These are phyloP conservation scores for Penicillium sp. DNA, from an alignment of 2,329 filamentous ascomycete genomes.

Conservation along the genomic window DNA sequence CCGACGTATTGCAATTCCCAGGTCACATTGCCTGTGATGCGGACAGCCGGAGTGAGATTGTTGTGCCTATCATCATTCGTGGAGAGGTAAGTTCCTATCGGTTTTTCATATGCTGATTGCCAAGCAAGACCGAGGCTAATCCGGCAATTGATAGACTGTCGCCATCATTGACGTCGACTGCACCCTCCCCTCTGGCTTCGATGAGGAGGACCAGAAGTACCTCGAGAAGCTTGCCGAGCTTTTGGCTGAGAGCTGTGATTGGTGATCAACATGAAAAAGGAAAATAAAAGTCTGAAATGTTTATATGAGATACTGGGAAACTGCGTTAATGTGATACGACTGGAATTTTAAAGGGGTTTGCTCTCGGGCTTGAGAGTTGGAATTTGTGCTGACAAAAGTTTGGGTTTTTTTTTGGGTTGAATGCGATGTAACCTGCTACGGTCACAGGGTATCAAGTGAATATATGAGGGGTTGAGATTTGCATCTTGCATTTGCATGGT, in stretches of 20 bases:
- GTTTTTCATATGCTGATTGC: neutral
- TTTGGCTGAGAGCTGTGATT: conserved; percentile 52
- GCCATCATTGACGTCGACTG: conserved; percentile 58
- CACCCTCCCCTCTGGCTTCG: conserved; percentile 50
- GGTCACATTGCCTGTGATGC: conserved; percentile 59
- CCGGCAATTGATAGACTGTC: conserved; percentile 45
- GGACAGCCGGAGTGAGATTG: conserved; percentile 57
- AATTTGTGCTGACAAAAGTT: conserved; percentile 14
- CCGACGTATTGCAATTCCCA: conserved; percentile 52
- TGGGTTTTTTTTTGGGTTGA: conserved; percentile 1
- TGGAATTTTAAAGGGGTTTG: conserved; percentile 11
- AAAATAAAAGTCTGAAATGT: neutral
- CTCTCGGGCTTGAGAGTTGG: neutral
- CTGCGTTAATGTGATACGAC: conserved; percentile 21
- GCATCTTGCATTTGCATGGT: neutral
- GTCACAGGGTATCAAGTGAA: neutral
- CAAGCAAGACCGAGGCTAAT: neutral
- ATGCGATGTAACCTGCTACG: neutral
- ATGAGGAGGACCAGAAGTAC: conserved; percentile 51
- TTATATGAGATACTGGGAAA: neutral
- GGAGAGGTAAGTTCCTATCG: conserved; percentile 44
- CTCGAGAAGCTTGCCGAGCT: conserved; percentile 51
- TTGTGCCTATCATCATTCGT: conserved; percentile 52
- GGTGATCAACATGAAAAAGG: conserved; percentile 28
- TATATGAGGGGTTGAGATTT: neutral